Conservation (phyloP, 2,329 filamentous ascomycete species). For the Periconia sp. region DNA sequence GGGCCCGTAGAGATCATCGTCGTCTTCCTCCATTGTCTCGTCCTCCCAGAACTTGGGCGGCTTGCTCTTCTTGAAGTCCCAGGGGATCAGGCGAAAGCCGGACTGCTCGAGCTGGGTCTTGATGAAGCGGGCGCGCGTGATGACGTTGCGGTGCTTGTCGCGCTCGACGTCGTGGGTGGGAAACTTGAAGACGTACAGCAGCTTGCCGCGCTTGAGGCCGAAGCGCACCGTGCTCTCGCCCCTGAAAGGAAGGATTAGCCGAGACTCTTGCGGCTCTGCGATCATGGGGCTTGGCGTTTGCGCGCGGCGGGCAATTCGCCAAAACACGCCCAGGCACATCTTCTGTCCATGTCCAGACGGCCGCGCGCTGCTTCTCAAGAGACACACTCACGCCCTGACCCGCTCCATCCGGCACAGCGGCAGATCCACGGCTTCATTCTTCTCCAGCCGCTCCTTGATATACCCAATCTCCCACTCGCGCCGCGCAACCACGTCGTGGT, state of each 20-base stretch:
- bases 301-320: slow-evolving; percentile 1
- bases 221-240: slow-evolving; percentile 21
- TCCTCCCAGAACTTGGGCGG: slow-evolving; percentile 28
- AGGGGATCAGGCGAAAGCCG: slow-evolving; percentile 28
- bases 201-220: slow-evolving; percentile 28
- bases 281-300: slow-evolving; percentile 15
- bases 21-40: slow-evolving; percentile 56
- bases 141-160: slow-evolving; percentile 35
- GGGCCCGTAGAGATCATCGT: slow-evolving; percentile 58
- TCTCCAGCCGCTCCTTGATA: slow-evolving; percentile 25
- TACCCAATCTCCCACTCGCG: slow-evolving; percentile 25
- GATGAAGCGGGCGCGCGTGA: slow-evolving; percentile 30
- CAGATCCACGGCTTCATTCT: slow-evolving; percentile 22
- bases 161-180: slow-evolving; percentile 29
- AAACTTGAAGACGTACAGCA: slow-evolving; percentile 29
- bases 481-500: slow-evolving; percentile 25
- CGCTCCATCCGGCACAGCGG: slow-evolving; percentile 27
- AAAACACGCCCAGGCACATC: slow-evolving; percentile 4
- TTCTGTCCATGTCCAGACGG: too few relatives aligned
- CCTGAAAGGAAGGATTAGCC: slow-evolving; percentile 28
- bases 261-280: slow-evolving; percentile 24
- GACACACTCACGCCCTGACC: slow-evolving; percentile 23
- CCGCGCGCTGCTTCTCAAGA: not conserved
- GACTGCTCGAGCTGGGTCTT: slow-evolving; percentile 22
- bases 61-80: slow-evolving; percentile 31